Evolutionary conservation across 305 asterid species (phyloP).

Genomic region (Nicotiana rustica): DNA sequence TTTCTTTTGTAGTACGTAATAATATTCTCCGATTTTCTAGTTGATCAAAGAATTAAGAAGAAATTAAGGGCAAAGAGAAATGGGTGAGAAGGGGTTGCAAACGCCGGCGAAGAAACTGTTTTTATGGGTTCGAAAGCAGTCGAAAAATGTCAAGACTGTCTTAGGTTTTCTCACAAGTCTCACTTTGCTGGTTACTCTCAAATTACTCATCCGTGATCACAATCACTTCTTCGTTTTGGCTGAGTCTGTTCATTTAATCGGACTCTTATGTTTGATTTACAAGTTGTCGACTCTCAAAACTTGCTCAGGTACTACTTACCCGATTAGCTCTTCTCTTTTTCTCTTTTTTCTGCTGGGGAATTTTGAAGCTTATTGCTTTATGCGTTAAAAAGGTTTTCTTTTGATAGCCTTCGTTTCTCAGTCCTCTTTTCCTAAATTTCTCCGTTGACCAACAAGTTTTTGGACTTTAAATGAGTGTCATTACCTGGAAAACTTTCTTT

Average conservation of each 20-base stretch:
- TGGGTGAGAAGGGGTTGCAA: constrained; percentile 72
- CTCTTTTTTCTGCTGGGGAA: not conserved
- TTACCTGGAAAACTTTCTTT: not conserved
- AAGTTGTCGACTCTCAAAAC: constrained; percentile 75
- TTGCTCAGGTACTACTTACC: constrained; percentile 65
- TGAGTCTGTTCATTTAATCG: constrained; percentile 68
- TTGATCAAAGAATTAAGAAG: not conserved
- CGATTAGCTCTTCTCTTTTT: not conserved
- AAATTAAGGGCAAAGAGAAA: constrained; percentile 30
- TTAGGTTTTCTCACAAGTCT: constrained; percentile 50
- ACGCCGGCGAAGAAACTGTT: constrained; percentile 69
- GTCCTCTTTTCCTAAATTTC: not conserved
- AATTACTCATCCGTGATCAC: constrained; percentile 56
- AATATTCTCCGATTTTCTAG: not conserved
- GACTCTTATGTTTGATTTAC: constrained; percentile 72
- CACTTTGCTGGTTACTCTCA: constrained; percentile 67
- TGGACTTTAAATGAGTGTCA: not conserved
- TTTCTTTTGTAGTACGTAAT: not conserved
- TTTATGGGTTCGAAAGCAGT: constrained; percentile 76
- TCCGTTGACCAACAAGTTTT: constrained; percentile 7
- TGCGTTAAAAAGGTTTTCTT: not conserved
- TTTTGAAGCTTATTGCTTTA: not conserved
- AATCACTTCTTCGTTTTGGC: constrained; percentile 72
- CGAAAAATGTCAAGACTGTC: constrained; percentile 67
- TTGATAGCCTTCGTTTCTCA: not conserved